Evolutionary conservation across 768 basidiomycete genomes (phyloP).

Genomic region (Rhodotorula kratochvilovae): DNA sequence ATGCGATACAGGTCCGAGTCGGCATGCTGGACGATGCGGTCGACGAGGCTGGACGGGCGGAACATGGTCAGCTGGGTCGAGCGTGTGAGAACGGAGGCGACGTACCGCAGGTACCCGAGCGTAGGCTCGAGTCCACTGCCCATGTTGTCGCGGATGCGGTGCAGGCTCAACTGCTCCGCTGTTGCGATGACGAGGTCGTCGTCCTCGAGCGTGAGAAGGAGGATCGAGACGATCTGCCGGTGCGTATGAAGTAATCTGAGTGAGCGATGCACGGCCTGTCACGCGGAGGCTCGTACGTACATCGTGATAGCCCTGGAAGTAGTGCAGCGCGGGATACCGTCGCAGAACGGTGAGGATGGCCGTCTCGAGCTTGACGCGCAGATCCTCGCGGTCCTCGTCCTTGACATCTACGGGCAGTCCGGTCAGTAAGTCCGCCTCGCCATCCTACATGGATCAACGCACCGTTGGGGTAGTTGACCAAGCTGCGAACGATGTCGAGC

Average conservation of each 20-base stretch:
- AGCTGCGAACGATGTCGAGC: constrained; percentile 50
- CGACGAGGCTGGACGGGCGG: constrained; percentile 44
- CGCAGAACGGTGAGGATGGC: constrained; percentile 48
- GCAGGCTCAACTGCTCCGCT: constrained; percentile 47
- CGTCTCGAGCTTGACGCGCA: constrained; percentile 47
- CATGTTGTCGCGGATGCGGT: constrained; percentile 51
- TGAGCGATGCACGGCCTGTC: no score
- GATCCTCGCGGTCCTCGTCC: constrained; percentile 39
- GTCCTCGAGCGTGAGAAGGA: constrained; percentile 41
- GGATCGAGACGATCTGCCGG: constrained; percentile 51
- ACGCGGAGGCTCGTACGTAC: not conserved
- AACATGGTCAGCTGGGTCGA: not conserved
- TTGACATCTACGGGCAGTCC: constrained; percentile 14
- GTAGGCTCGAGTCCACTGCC: constrained; percentile 49
- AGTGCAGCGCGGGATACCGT: constrained; percentile 46
- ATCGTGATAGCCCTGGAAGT: constrained; percentile 49
- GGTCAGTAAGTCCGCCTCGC: not conserved
- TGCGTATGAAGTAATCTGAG: no score
- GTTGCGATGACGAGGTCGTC: constrained; percentile 13
- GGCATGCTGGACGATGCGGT: constrained; percentile 47
- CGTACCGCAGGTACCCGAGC: constrained; percentile 49
- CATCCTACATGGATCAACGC: not conserved
- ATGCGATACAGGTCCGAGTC: constrained; percentile 48
- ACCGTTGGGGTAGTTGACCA: constrained; percentile 49
- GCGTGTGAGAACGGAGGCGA: not conserved